A percentile compares a stretch with the other conserved stretches of the same genome.
Evolutionary conservation across 2,329 filamentous ascomycete species (phyloP).

Genomic region (Trichoderma atroviride): DNA sequence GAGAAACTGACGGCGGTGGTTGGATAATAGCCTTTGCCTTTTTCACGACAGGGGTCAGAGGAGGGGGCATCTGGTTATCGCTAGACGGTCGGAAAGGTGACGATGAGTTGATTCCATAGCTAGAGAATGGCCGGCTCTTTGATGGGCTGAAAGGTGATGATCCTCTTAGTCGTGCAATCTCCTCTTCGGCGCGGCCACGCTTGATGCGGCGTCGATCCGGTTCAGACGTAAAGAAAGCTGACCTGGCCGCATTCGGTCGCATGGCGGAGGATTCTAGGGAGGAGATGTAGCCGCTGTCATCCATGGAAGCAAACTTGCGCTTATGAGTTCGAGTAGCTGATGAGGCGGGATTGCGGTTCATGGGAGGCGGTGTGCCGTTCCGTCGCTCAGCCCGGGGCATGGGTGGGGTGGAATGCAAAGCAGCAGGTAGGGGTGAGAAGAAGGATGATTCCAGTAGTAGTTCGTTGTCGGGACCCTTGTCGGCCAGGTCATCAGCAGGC

Average conservation of each 20-base stretch:
- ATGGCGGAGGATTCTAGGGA: slow-evolving; percentile 89
- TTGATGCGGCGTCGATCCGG: slow-evolving; percentile 79
- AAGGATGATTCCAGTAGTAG: slow-evolving; percentile 51
- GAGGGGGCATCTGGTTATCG: slow-evolving; percentile 68
- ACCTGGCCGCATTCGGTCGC: slow-evolving; percentile 67
- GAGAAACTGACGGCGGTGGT: slow-evolving; percentile 76
- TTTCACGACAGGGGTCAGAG: slow-evolving; percentile 81
- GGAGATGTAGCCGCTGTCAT: slow-evolving; percentile 95
- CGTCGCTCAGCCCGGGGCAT: slow-evolving; percentile 63
- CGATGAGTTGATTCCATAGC: slow-evolving; percentile 61
- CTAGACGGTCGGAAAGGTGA: slow-evolving; percentile 64
- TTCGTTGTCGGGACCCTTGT: slow-evolving; percentile 47
- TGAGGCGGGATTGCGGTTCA: slow-evolving; percentile 61
- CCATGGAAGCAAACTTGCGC: slow-evolving; percentile 77
- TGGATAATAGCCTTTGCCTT: slow-evolving; percentile 68
- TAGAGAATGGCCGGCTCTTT: slow-evolving; percentile 62
- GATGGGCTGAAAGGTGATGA: slow-evolving; percentile 93
- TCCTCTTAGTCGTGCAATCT: slow-evolving; percentile 88
- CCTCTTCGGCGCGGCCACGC: slow-evolving; percentile 89
- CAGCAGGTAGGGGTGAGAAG: slow-evolving; percentile 70
- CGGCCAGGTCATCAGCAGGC: slow-evolving; percentile 54
- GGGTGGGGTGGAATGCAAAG: slow-evolving; percentile 90
- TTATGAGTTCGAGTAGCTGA: slow-evolving; percentile 71
- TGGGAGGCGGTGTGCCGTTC: slow-evolving; percentile 76
- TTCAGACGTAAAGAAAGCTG: slow-evolving; percentile 73